Percentiles rank a stretch among this genome's conserved stretches.
These are phyloP conservation scores for Chaetomidium leptoderma DNA, from an alignment of 495 filamentous ascomycete species.

Conservation along the genomic window DNA sequence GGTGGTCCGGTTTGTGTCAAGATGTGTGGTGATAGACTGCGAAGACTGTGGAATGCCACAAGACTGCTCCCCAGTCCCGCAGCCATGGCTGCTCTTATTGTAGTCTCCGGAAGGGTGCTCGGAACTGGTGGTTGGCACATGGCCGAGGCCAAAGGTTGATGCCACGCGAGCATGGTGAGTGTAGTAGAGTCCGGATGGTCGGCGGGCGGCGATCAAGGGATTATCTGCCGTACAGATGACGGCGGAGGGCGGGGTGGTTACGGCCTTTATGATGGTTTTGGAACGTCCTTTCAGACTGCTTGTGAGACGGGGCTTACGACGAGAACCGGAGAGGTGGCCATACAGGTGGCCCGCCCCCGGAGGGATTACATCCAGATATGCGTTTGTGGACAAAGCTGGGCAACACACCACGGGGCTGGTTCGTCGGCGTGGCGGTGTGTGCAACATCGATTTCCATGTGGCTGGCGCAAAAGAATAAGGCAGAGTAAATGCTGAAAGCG, in stretches of 20 bases:
- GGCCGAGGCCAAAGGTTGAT: neutral
- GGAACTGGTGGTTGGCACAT: neutral
- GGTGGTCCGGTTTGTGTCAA: neutral
- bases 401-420: neutral
- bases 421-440: neutral
- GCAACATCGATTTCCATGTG: neutral
- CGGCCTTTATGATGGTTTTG: conserved; percentile 2
- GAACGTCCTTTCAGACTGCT: neutral
- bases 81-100: conserved; percentile 24
- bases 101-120: neutral
- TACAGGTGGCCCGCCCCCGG: neutral
- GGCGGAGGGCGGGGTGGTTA: neutral
- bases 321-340: neutral
- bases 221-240: neutral
- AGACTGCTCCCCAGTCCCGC: conserved; percentile 21
- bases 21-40: conserved; percentile 14
- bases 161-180: conserved; percentile 1
- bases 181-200: neutral
- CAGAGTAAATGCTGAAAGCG: neutral
- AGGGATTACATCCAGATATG: neutral
- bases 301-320: conserved; percentile 8
- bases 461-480: neutral
- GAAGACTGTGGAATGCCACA: conserved; percentile 13
- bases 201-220: neutral
- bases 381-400: neutral